Base-by-base conservation (phyloP, 768 basidiomycete genomes). In the Russula lepida region DNA sequence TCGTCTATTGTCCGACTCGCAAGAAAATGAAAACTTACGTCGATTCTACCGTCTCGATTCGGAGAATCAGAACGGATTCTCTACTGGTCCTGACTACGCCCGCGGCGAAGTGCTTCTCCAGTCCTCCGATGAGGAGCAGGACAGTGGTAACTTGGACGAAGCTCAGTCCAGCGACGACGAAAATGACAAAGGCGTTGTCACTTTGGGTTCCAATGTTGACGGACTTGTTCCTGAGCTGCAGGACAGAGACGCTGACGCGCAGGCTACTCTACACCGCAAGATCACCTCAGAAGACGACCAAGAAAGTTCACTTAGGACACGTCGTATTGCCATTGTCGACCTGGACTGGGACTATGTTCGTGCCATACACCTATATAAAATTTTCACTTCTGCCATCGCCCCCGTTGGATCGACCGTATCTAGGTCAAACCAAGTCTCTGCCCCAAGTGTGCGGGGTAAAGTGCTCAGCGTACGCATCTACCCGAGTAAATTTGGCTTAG, bases 301-400 rank as follows among this genome's bases (percentile, higher is more conserved):
- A 12, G 74, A 76, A 2, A 78, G 75, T 9, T 72, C 76, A 11
- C 72, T 76, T 50, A 72, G 68, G 11, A 93, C 92, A 2, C 79
- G 75, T 57, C 80, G 95, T 25, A 71, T 99, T 7, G 97, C 95
- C 0, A 81, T 88, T 48, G 95, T 98, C 65, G 98, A 98, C 71
- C 81, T 98, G 54, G 97, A 99, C 74, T 99, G 97, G 97, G 97
- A 98, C 71, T 83, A 98, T 73, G 84, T 98, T 54, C 87, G 88
- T 58, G 92, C 95, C 0, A 75, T 76, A 21, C 94, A 98, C 71
- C 76, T 99, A 13, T 97, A 85, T 81, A 92, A 90, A 74, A 90
- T 98, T 37, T 92, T 91, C 74, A 84, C 90, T 19, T 98, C 95
- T 2, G 81, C 94, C 44, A 79, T 95, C 6, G 86, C 89, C 6